phyloP scores from a whole-genome alignment of 345 rosid species.

The Pugionium dolabratum region DNA sequence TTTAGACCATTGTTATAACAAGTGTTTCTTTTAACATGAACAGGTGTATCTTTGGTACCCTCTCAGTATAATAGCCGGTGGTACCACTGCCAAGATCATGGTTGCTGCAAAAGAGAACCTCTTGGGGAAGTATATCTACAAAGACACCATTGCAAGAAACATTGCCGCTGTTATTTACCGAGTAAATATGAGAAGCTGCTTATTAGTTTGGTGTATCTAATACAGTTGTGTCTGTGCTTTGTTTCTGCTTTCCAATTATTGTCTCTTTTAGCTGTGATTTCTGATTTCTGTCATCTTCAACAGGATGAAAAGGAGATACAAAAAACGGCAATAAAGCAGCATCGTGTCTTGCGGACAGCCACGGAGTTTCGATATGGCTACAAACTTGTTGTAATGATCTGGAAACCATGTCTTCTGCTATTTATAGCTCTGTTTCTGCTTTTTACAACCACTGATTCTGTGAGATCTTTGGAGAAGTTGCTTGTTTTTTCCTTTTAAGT shows the following conservation, averaged over 20 bases:
- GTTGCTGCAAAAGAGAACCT: constrained; percentile 93
- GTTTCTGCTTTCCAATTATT: constrained; percentile 14
- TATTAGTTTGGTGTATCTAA: not conserved
- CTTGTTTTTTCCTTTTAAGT: not conserved
- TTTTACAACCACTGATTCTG: not conserved
- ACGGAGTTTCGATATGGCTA: constrained; percentile 93
- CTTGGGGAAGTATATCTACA: constrained; percentile 88
- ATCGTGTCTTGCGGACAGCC: constrained; percentile 64
- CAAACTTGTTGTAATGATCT: constrained; percentile 81
- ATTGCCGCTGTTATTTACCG: constrained; percentile 88
- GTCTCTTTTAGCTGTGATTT: constrained; percentile 10
- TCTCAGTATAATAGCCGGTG: constrained; percentile 74
- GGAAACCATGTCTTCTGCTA: constrained; percentile 8
- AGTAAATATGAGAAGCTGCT: constrained; percentile 42
- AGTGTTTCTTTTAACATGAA: constrained; percentile 21
- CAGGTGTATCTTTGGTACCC: constrained; percentile 97
- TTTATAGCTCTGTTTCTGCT: constrained; percentile 2
- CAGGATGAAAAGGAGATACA: constrained; percentile 95
- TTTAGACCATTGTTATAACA: not conserved
- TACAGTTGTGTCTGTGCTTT: not conserved
- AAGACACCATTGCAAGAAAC: constrained; percentile 86
- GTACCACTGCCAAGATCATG: constrained; percentile 96
- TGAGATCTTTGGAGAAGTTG: not conserved
- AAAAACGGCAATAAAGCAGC: constrained; percentile 79
- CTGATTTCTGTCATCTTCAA: constrained; percentile 26